These are phyloP conservation scores for Fraxinus paxiana DNA, from an alignment of 305 asterid genomes.

Conservation along the genomic window DNA sequence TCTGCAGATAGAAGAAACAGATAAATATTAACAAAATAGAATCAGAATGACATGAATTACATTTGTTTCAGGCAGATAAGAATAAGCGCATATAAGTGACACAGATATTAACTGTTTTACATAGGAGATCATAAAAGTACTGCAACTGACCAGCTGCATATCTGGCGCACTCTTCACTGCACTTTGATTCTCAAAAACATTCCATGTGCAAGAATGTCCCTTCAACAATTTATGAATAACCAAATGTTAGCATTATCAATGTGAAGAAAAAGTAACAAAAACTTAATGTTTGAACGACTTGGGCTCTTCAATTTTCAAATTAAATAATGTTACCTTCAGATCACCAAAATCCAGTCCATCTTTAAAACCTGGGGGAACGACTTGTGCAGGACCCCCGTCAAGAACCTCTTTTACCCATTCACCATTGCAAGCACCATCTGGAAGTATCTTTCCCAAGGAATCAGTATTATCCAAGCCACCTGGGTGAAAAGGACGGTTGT, in stretches of 20 bases:
- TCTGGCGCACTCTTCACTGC: slow-evolving; percentile 35
- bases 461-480: slow-evolving; percentile 73
- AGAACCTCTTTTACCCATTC: slow-evolving; percentile 79
- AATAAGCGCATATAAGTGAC: slow-evolving; percentile 4
- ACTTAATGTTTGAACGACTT: background rate
- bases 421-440: slow-evolving; percentile 78
- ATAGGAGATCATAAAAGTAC: slow-evolving; percentile 9
- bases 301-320: slow-evolving; percentile 25
- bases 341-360: slow-evolving; percentile 74
- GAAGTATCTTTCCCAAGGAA: slow-evolving; percentile 62
- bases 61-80: slow-evolving; percentile 11
- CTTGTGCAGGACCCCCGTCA: slow-evolving; percentile 68
- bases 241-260: slow-evolving; percentile 13
- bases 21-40: slow-evolving; percentile 24
- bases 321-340: slow-evolving; percentile 54
- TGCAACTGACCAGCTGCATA: slow-evolving; percentile 59
- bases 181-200: slow-evolving; percentile 40
- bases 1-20: slow-evolving; percentile 50
- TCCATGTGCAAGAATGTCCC: slow-evolving; percentile 67
- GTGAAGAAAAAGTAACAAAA: background rate
- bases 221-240: slow-evolving; percentile 33
- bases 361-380: slow-evolving; percentile 70
- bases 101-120: background rate
- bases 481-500: slow-evolving; percentile 82
- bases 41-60: slow-evolving; percentile 11